phyloP scores from a whole-genome alignment of 371 early-diverging fungal genomes.

The Coemansia sp. region DNA sequence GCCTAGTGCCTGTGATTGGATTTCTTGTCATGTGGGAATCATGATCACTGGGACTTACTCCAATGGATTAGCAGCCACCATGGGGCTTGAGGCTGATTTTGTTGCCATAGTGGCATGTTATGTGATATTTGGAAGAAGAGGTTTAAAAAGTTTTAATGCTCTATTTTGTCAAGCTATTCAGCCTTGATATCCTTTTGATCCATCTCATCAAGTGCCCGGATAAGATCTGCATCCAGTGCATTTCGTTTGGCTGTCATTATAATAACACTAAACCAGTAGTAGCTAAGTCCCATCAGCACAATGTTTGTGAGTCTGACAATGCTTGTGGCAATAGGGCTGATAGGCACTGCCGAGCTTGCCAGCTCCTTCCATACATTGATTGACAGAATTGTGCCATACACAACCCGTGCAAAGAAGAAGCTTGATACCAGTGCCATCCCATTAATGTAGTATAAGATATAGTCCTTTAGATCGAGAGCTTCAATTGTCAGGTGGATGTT shows the following conservation, averaged over 20 bases:
- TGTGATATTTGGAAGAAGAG: no score
- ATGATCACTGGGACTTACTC: no score
- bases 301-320: slow-evolving; percentile 30
- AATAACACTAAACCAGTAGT: slow-evolving; percentile 46
- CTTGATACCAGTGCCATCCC: slow-evolving; percentile 71
- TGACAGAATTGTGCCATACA: slow-evolving; percentile 53
- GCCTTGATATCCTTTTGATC: slow-evolving; percentile 12
- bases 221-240: slow-evolving; percentile 42
- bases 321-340: slow-evolving; percentile 18
- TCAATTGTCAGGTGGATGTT: slow-evolving; percentile 88
- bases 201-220: slow-evolving; percentile 42
- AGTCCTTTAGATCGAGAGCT: slow-evolving; percentile 70
- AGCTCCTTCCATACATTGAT: slow-evolving; percentile 42
- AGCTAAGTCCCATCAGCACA: slow-evolving; percentile 32
- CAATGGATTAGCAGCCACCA: no score
- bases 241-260: slow-evolving; percentile 40
- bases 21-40: no score
- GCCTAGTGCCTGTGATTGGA: no score
- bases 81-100: no score
- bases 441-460: slow-evolving; percentile 71
- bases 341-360: slow-evolving; percentile 31
- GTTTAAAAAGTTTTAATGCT: no score
- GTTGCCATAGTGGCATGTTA: no score
- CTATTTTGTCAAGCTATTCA: background rate
- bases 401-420: slow-evolving; percentile 78